phyloP scores from a whole-genome alignment of 805 yeast species.

The Ogataea dorogensis region DNA sequence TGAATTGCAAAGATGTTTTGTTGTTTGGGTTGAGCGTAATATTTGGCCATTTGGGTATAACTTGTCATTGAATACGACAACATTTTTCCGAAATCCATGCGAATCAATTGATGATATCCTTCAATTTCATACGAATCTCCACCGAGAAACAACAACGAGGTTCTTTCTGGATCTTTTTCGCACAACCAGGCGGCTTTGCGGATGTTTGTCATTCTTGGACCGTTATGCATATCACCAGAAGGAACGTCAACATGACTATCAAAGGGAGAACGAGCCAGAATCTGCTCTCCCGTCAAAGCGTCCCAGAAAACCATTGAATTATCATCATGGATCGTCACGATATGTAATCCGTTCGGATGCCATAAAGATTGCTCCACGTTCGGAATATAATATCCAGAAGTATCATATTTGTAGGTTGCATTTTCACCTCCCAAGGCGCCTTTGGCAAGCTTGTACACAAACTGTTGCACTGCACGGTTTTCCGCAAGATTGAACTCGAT shows the following conservation, averaged over 20 bases:
- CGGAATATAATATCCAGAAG: constrained; percentile 30
- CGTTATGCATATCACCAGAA: constrained; percentile 25
- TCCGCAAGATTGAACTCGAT: constrained; percentile 66
- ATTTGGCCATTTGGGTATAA: constrained; percentile 76
- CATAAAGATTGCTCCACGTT: constrained; percentile 54
- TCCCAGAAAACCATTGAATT: constrained; percentile 94
- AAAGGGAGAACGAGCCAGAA: constrained; percentile 70
- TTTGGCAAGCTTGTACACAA: constrained; percentile 61
- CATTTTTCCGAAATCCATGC: constrained; percentile 76
- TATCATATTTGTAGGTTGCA: constrained; percentile 28
- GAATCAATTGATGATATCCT: constrained; percentile 45
- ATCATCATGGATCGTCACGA: constrained; percentile 75
- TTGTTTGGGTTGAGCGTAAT: constrained; percentile 59
- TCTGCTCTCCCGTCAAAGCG: constrained; percentile 66
- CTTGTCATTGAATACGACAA: constrained; percentile 79
- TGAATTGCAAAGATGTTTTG: constrained; percentile 58
- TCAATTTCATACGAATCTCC: constrained; percentile 51
- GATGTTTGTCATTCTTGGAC: constrained; percentile 40
- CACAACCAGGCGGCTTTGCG: constrained; percentile 73
- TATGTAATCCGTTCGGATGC: constrained; percentile 92
- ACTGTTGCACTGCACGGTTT: constrained; percentile 52
- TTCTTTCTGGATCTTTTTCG: constrained; percentile 73
- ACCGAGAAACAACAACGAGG: constrained; percentile 70
- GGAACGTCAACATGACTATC: constrained; percentile 65
- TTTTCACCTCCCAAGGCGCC: constrained; percentile 73